Percentiles rank a stretch among this genome's conserved stretches.
Conservation (phyloP, 2,329 filamentous ascomycete genomes). For the Claviceps purpurea region DNA sequence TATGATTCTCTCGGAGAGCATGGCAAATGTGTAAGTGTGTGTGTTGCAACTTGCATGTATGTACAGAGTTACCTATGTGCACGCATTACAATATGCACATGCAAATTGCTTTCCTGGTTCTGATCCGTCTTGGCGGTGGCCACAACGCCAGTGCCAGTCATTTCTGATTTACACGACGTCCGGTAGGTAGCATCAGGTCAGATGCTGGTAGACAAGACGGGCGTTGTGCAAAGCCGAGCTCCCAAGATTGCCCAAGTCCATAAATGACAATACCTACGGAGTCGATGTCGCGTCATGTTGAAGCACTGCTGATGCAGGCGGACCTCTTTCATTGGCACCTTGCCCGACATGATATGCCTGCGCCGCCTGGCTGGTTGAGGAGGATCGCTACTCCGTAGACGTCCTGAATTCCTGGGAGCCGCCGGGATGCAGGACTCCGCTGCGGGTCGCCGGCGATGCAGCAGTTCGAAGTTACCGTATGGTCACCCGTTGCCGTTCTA, state of each 20-base stretch:
- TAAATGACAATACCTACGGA: not conserved
- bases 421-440: not conserved
- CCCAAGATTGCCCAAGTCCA: not conserved
- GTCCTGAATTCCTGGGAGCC: not conserved
- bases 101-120: not conserved
- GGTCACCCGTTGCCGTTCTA: slow-evolving; percentile 14
- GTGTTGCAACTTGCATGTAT: not conserved
- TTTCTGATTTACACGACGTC: not conserved
- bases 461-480: not conserved
- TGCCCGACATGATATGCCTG: not conserved
- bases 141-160: not conserved
- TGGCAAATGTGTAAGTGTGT: not conserved
- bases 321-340: not conserved
- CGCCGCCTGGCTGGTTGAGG: slow-evolving; percentile 3
- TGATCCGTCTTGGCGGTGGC: not conserved
- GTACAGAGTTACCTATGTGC: not conserved
- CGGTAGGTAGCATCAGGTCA: not conserved
- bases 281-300: not conserved
- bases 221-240: not conserved
- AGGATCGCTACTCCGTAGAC: not conserved
- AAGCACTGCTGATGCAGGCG: not conserved
- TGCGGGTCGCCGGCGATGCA: slow-evolving; percentile 1
- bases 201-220: not conserved
- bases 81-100: not conserved
- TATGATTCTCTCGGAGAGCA: not conserved